These are phyloP conservation scores for Adiantum capillusveneris DNA, from an alignment of 75 land plant genomes.

Conservation along the genomic window DNA sequence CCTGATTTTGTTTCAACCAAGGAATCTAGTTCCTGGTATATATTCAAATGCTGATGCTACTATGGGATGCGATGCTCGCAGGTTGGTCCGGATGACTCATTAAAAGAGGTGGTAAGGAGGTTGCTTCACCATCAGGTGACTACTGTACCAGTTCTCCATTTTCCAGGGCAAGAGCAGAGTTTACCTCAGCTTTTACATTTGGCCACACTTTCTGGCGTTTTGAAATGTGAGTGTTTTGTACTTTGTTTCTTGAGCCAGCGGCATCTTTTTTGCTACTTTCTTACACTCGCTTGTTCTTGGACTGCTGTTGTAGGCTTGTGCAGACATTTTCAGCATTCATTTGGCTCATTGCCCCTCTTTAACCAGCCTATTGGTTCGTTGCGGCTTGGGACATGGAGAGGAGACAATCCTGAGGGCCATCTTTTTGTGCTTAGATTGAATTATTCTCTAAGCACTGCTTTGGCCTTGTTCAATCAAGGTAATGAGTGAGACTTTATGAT, in stretches of 20 bases:
- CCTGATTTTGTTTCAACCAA: too few relatives aligned
- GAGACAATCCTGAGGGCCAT: constrained; percentile 41
- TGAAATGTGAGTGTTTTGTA: constrained; percentile 57
- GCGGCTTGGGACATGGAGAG: constrained; percentile 81
- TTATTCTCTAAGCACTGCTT: constrained; percentile 70
- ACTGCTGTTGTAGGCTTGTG: constrained; percentile 91
- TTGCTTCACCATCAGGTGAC: constrained; percentile 65
- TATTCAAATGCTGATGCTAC: too few relatives aligned
- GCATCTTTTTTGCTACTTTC: neutral
- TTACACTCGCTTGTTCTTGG: neutral
- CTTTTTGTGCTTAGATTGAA: constrained; percentile 58
- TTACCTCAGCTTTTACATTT: constrained; percentile 82
- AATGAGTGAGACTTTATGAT: too few relatives aligned
- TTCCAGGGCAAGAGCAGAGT: constrained; percentile 61
- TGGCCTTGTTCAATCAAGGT: constrained; percentile 77
- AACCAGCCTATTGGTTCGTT: constrained; percentile 60
- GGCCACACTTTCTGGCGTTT: constrained; percentile 87
- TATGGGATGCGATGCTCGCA: constrained; percentile 12
- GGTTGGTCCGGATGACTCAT: constrained; percentile 80
- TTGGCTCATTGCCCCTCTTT: constrained; percentile 59
- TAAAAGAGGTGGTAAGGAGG: constrained; percentile 64
- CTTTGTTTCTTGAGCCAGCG: too few relatives aligned
- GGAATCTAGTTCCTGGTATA: too few relatives aligned
- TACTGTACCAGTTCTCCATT: constrained; percentile 75
- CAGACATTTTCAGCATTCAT: constrained; percentile 73